Base-by-base conservation (phyloP, 768 basidiomycete species). In the Pisolithus tinctorius region DNA sequence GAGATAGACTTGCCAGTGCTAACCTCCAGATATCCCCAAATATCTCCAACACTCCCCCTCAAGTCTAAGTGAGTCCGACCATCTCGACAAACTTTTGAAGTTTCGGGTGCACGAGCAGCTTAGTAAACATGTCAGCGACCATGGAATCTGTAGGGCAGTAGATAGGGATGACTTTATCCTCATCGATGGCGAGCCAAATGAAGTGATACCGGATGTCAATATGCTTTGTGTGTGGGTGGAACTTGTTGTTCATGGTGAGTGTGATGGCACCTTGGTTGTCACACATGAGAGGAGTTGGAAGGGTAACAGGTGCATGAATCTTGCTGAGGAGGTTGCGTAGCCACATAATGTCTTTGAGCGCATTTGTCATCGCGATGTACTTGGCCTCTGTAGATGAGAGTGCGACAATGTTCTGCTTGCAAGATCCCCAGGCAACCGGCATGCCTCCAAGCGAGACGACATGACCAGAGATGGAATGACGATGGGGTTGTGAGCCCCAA, bases 401-500 rank as follows among this genome's bases (percentile, higher is more conserved):
- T 3, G 20, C 5, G 2, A 38, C 20, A 4, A 38, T 38, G 4
- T 16, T 8, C 16, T 48, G 47, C 26, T 48, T 48, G 2, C 17
- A 0, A 3, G 39, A 40, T 17, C 39, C 39, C 39, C 39, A 40
- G 4, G 39, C n/a, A 7, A 40, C 17, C 7, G 39, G 45, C 29
- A 47, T 47, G 29, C 51, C 45, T 11, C 25, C 45, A 25, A 52
- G 16, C 0, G 39, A 47, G 3, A 52, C 9, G 20, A 47, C 10
- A 23, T 52, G 29, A 10, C 51, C 29, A 2, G 43, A 52, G 14
- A 52, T 52, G 1, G 45, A 42, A 7, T 47, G 50, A 16, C n/a
- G 27, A 17, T 46, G 45, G 2, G 7, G 17, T 26, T 47, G 44
- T 8, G n/a, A 46, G 16, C 51, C 38, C 51, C 51, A 47, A 25